These are phyloP conservation scores for Diplocarpon rosae DNA, from an alignment of 2,329 filamentous ascomycete species.

Conservation along the genomic window DNA sequence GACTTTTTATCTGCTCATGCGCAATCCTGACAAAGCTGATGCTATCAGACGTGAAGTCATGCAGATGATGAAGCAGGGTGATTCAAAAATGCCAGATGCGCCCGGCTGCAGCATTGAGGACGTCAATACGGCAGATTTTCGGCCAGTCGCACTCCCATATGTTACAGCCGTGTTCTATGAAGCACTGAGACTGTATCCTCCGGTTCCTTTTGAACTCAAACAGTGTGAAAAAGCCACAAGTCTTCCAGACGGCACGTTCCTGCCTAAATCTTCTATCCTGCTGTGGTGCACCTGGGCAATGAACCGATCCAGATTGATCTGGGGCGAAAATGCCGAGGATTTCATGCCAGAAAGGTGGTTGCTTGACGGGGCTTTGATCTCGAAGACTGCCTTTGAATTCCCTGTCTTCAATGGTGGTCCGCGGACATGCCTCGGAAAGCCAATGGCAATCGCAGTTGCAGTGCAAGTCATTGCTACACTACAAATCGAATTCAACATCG, in stretches of 20 bases:
- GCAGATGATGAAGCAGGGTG: slow-evolving; percentile 10
- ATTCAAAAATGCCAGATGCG: slow-evolving; percentile 1
- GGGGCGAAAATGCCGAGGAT: slow-evolving; percentile 43
- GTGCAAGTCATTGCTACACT: slow-evolving; percentile 44
- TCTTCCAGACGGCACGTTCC: slow-evolving; percentile 48
- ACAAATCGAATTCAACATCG: slow-evolving; percentile 40
- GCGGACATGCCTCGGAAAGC: slow-evolving; percentile 50
- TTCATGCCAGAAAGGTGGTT: slow-evolving; percentile 51
- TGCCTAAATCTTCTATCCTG: slow-evolving; percentile 43
- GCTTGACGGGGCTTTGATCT: slow-evolving; percentile 31
- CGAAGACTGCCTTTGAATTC: slow-evolving; percentile 42
- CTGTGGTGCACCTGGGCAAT: slow-evolving; percentile 56
- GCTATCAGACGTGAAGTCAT: slow-evolving; percentile 35
- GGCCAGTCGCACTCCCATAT: slow-evolving; percentile 38
- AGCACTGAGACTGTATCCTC: slow-evolving; percentile 48
- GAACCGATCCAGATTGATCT: slow-evolving; percentile 44
- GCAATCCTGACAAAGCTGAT: slow-evolving; percentile 32
- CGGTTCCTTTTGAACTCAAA: slow-evolving; percentile 56
- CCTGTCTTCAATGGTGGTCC: slow-evolving; percentile 55
- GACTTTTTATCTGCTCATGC: slow-evolving; percentile 50
- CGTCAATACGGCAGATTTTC: slow-evolving; percentile 12
- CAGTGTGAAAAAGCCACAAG: slow-evolving; percentile 41
- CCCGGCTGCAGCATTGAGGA: background rate
- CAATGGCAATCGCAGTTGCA: slow-evolving; percentile 51
- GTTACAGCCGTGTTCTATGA: slow-evolving; percentile 53